Evolutionary conservation across 352 stramenopile species (phyloP).

Genomic region (Blastocystis sp.): DNA sequence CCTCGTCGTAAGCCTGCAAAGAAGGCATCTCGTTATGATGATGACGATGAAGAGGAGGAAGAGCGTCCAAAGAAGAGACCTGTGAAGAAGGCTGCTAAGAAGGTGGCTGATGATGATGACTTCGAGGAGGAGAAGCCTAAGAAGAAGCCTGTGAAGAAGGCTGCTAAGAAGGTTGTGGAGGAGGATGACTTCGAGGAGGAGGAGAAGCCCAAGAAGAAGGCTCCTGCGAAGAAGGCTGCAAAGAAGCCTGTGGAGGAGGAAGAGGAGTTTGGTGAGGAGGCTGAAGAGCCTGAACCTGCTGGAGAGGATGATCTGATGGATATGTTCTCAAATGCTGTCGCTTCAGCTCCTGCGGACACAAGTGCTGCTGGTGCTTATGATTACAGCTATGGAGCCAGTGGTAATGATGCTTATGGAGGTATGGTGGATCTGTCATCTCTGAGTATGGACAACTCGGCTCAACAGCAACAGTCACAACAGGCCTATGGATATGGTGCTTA

Average conservation of each 20-base stretch:
- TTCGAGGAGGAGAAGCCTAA: too few species aligned
- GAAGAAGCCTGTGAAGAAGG: too few species aligned
- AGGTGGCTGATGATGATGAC: too few species aligned
- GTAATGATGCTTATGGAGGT: background rate
- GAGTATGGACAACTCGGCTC: background rate
- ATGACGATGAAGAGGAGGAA: constrained; percentile 32
- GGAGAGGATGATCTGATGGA: constrained; percentile 39
- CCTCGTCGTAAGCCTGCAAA: background rate
- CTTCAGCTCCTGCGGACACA: background rate
- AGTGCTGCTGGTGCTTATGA: background rate
- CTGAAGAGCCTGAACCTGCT: background rate
- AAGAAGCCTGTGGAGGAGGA: too few species aligned
- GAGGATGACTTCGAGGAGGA: too few species aligned
- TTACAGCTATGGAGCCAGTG: constrained; percentile 10
- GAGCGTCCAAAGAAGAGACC: background rate
- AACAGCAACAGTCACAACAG: constrained; percentile 19
- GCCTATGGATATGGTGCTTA: constrained; percentile 2
- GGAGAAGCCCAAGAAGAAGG: too few species aligned
- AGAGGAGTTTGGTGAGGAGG: background rate
- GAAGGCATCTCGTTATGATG: background rate
- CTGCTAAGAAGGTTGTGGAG: too few species aligned
- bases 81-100: too few species aligned
- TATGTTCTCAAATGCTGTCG: constrained; percentile 1
- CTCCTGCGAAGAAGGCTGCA: too few species aligned
- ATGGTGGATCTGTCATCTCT: constrained; percentile 37